Base-by-base conservation (phyloP, 148 eudicot species). In the Vaccinium darrowii region DNA sequence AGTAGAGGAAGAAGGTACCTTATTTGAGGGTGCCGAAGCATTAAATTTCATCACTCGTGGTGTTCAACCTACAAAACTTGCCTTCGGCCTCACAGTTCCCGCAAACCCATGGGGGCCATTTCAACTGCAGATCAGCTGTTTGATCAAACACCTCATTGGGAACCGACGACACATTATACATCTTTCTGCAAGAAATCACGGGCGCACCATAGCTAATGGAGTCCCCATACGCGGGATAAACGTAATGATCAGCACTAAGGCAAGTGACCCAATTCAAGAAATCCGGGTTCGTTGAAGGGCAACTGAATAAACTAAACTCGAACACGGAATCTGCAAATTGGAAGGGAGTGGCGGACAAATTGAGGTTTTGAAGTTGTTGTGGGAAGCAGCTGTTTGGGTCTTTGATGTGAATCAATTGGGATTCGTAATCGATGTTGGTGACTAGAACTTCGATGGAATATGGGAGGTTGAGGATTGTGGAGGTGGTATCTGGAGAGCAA, bases 181-280 rank as follows among this genome's bases (percentile, higher is more conserved):
- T 9, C 53, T 81, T 60, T 62, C 53, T 80, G 82, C 83, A 81
- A 25, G 19, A 60, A 39, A n/a, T 9, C 3, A 39, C 4, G n/a
- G 74, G 27, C n/a, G 0, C 1, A 0, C 21, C 10, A 51, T 27
- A 1, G 73, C 18, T 11, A 7, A 0, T 0, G 6, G 0, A 1
- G 4, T 12, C 21, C 4, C 30, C 12, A 5, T 5, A 2, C 12
- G 1, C n/a, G 13, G 76, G 76, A 65, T 47, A 13, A 3, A 65
- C 74, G 25, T 65, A 13, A 25, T 6, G 71, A 7, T 14, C 39
- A 5, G 53, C 16, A 7, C 14, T 1, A 4, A 81, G n/a, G 84
- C 84, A 81, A 65, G 57, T 23, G 6, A n/a, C 8, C 0, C 0
- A 0, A 23, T 39, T 1, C 13, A 1, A 2, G 7, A 27, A 7